phyloP scores from a whole-genome alignment of 2,329 filamentous ascomycete genomes.

The Thielaviopsis musarum region DNA sequence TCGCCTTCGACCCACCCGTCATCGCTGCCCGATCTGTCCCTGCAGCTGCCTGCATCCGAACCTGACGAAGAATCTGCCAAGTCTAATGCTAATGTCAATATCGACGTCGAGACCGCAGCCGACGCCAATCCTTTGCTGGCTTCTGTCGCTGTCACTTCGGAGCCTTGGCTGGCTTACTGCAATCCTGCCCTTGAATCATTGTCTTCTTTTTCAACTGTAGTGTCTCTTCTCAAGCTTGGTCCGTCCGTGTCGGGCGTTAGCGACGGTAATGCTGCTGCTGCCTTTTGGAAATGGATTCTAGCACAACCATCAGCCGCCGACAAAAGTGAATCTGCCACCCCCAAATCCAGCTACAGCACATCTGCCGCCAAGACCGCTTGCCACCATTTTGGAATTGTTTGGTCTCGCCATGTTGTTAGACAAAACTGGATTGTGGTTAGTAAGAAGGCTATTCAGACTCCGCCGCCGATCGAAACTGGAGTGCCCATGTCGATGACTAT shows the following conservation, averaged over 20 bases:
- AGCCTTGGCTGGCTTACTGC: conserved; percentile 18
- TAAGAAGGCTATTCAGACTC: conserved; percentile 20
- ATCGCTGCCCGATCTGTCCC: background rate
- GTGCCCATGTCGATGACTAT: conserved; percentile 5
- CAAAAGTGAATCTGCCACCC: background rate
- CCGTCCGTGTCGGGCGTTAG: conserved; percentile 8
- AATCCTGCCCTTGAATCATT: conserved; percentile 21
- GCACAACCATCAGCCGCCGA: background rate
- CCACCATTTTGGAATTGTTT: conserved; percentile 20
- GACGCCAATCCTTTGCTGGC: background rate
- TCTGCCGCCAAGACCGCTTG: conserved; percentile 15
- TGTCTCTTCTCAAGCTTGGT: conserved; percentile 11
- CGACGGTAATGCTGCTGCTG: conserved; percentile 17
- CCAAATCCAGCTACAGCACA: conserved; percentile 9
- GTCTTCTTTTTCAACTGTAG: conserved; percentile 17
- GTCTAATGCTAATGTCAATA: background rate
- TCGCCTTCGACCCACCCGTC: conserved; percentile 4
- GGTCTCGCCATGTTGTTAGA: conserved; percentile 22
- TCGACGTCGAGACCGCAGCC: background rate
- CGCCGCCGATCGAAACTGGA: background rate
- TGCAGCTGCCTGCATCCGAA: background rate
- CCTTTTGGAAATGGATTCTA: conserved; percentile 25
- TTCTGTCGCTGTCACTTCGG: background rate
- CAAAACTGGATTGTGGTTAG: conserved; percentile 24
- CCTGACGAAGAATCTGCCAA: background rate